Evolutionary conservation across 179 eudicot species (phyloP), one percentile per base, ranked within the genome.

Genomic region (Patellifolia procumbens): DNA sequence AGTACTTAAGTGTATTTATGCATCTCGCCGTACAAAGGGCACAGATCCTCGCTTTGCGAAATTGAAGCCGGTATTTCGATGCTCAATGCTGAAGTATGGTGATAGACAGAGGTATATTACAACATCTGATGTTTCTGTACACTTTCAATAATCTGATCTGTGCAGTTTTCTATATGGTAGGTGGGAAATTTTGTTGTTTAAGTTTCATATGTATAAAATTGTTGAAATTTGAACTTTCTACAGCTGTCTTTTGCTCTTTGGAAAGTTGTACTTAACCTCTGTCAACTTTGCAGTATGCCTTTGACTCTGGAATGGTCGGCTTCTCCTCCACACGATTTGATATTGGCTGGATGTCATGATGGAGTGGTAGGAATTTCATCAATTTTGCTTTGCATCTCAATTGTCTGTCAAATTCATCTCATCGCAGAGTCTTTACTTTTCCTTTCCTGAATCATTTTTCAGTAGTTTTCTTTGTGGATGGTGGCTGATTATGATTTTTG

Each of bases 271-370:
- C 17, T 46, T 56, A 56, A 51, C 46, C 66, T 52, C 62, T 78
- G 70, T 42, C 58, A 64, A 7, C 75, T 73, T 49, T 68, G 61
- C 94, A 94, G 99, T 83, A 91, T 93, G 79, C 99, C 97, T 68
- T 77, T 93, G 60, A 91, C 92, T 49, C 75, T 93, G 84, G 97
- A 91, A 89, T 95, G 99, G 99, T 95, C 99, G 42, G 65, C 90
- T 68, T 86, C 89, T 65, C 78, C 85, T 75, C 97, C 97, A 22
- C 95, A 91, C 73, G 90, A 93, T 90, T 82, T 90, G 64, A 74
- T 95, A 76, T 81, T 90, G 79, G 93, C 91, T 71, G 99, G 99
- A 72, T 95, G 97, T 81, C 97, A 95, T 76, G 99, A 95, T 75
- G 99, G 99, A 89, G 82, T 83, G 97, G 98, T 94, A 89, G 84